Percentiles rank a stretch among this genome's conserved stretches.
phyloP scores from a whole-genome alignment of 495 filamentous ascomycete species.

The Arthonia radiata region DNA sequence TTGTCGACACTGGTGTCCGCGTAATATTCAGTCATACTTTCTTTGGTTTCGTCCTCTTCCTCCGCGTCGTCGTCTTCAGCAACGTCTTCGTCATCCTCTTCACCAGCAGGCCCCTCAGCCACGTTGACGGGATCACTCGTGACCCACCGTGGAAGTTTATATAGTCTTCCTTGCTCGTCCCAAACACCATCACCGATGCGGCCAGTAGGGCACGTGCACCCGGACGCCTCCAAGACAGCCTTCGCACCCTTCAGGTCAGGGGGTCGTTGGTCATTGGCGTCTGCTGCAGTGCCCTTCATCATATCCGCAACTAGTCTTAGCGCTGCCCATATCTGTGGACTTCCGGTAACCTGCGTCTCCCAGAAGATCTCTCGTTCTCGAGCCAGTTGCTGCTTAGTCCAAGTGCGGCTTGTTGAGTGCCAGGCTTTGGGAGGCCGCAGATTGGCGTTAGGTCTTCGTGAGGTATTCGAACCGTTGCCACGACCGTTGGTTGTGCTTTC shows the following conservation, averaged over 20 bases:
- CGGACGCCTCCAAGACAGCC: slow-evolving; percentile 49
- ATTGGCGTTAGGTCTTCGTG: no score
- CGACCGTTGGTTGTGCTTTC: no score
- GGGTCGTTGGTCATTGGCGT: slow-evolving; percentile 8
- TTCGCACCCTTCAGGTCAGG: slow-evolving; percentile 50
- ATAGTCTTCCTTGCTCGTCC: slow-evolving; percentile 51
- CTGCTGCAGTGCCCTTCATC: slow-evolving; percentile 28
- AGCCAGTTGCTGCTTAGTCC: slow-evolving; percentile 25
- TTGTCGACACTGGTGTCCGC: slow-evolving; percentile 10
- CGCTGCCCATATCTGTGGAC: slow-evolving; percentile 54
- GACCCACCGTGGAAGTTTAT: slow-evolving; percentile 51
- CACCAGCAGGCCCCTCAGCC: slow-evolving; percentile 19
- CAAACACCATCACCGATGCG: slow-evolving; percentile 31
- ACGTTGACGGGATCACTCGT: slow-evolving; percentile 54
- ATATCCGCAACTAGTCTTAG: slow-evolving; percentile 38
- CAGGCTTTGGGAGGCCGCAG: no score
- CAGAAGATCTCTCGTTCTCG: slow-evolving; percentile 43
- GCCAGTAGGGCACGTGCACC: slow-evolving; percentile 46
- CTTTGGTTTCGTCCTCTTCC: neutral
- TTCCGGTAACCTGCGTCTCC: slow-evolving; percentile 58
- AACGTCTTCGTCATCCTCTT: slow-evolving; percentile 6
- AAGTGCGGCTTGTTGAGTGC: slow-evolving; percentile 22
- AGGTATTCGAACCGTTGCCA: no score
- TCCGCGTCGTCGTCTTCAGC: no score
- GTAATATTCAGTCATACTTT: slow-evolving; percentile 1